These are phyloP conservation scores for Neurospora sp. DNA, from an alignment of 2,329 filamentous ascomycete genomes.

Conservation along the genomic window DNA sequence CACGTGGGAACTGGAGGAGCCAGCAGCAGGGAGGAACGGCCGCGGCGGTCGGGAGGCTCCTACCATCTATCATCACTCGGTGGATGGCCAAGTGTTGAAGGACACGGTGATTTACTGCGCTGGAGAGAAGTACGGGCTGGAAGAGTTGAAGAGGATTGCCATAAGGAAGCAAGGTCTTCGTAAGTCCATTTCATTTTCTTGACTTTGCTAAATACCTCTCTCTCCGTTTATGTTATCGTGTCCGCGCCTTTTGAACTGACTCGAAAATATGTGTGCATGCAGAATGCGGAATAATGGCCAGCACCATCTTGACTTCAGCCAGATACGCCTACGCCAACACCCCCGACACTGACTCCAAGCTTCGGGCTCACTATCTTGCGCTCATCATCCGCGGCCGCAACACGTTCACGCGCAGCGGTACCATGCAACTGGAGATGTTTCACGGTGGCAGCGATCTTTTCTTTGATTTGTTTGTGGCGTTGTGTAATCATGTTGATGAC, in stretches of 20 bases:
- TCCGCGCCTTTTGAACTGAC: constrained; percentile 1
- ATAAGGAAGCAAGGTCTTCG: constrained; percentile 82
- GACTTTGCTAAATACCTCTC: not conserved
- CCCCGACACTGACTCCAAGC: constrained; percentile 80
- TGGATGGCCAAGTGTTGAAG: constrained; percentile 63
- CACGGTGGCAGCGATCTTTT: constrained; percentile 73
- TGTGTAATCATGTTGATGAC: constrained; percentile 82
- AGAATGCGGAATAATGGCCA: constrained; percentile 72
- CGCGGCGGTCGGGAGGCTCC: constrained; percentile 37
- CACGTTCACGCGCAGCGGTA: constrained; percentile 88
- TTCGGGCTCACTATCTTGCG: constrained; percentile 82
- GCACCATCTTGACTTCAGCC: constrained; percentile 78
- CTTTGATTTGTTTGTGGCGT: constrained; percentile 87
- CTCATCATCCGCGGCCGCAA: constrained; percentile 80
- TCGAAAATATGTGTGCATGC: not conserved
- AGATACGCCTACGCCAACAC: constrained; percentile 84
- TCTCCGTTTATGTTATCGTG: not conserved
- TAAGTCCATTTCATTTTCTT: constrained; percentile 25
- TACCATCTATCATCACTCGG: constrained; percentile 57
- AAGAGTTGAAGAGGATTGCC: constrained; percentile 74
- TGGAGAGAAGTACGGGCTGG: constrained; percentile 72
- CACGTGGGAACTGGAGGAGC: constrained; percentile 71
- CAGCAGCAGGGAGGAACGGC: constrained; percentile 18
- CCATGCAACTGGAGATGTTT: constrained; percentile 94
- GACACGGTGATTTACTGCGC: constrained; percentile 89